Percentiles rank a stretch among this genome's conserved stretches.
Conservation (phyloP, 139 green algal species). For the Ostreobium quekettii region DNA sequence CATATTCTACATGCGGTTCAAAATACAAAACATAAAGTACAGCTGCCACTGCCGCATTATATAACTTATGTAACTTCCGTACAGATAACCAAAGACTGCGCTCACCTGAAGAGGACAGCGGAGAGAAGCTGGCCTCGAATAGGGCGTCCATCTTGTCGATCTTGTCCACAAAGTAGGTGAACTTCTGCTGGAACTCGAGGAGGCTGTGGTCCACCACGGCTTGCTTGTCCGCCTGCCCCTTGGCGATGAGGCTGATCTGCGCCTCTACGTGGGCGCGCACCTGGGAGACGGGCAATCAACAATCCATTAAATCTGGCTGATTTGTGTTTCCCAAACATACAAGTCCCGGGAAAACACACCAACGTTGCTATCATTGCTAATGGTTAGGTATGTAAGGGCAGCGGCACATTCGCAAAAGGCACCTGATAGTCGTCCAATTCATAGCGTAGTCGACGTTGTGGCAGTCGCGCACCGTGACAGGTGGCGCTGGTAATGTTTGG, state of each 20-base stretch:
- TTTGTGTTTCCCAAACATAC: too few relatives aligned
- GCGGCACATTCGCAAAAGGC: too few relatives aligned
- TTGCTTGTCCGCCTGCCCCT: slow-evolving; percentile 62
- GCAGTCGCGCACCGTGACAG: too few relatives aligned
- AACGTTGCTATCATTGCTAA: too few relatives aligned
- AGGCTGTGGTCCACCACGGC: slow-evolving; percentile 61
- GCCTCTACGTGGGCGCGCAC: slow-evolving; percentile 71
- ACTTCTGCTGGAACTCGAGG: slow-evolving; percentile 60
- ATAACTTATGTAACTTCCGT: too few relatives aligned
- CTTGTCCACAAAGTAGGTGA: slow-evolving; percentile 58
- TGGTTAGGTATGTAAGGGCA: too few relatives aligned
- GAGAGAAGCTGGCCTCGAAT: slow-evolving; percentile 84
- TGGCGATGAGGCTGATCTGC: slow-evolving; percentile 78
- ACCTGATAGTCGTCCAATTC: too few relatives aligned
- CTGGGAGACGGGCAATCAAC: slow-evolving; percentile 21
- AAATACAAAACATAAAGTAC: slow-evolving; percentile 2
- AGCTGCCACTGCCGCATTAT: too few relatives aligned
- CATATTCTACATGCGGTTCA: background rate
- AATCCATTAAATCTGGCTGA: too few relatives aligned
- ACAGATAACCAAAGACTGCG: slow-evolving; percentile 3
- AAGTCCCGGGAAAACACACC: too few relatives aligned
- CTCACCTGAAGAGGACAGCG: slow-evolving; percentile 57
- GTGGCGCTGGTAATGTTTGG: too few relatives aligned
- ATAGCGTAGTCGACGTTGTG: too few relatives aligned
- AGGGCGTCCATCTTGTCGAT: slow-evolving; percentile 81